phyloP scores from a whole-genome alignment of 805 yeast species.

The Ogataea nitratoaversa region DNA sequence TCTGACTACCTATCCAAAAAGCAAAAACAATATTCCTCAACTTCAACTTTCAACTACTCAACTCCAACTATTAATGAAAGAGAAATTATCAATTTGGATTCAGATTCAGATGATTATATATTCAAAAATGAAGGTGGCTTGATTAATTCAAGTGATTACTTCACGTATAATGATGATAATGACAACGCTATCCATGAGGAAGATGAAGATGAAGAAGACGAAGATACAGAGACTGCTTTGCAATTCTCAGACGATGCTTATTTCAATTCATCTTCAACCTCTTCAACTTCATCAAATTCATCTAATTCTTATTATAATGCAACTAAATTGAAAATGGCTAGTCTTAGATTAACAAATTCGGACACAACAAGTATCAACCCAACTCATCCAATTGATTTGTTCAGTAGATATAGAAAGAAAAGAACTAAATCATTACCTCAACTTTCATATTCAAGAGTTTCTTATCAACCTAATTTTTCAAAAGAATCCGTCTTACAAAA shows the following conservation, averaged over 20 bases:
- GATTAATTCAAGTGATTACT: constrained; percentile 7
- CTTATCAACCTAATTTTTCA: constrained; percentile 32
- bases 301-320: constrained; percentile 9
- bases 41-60: background rate
- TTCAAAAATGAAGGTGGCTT: constrained; percentile 18
- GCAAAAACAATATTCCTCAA: constrained; percentile 17
- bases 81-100: constrained; percentile 36
- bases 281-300: constrained; percentile 15
- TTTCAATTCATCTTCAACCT: constrained; percentile 5
- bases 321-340: constrained; percentile 14
- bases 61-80: constrained; percentile 5
- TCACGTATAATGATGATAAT: constrained; percentile 12
- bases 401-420: constrained; percentile 27
- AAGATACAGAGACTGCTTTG: constrained; percentile 6
- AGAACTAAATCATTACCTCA: constrained; percentile 55
- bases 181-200: constrained; percentile 9
- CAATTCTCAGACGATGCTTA: constrained; percentile 5
- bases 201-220: constrained; percentile 6
- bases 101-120: constrained; percentile 37
- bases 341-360: constrained; percentile 13
- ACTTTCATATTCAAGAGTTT: constrained; percentile 42
- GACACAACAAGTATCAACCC: constrained; percentile 5
- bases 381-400: constrained; percentile 2
- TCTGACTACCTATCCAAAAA: constrained; percentile 25
- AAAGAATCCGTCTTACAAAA: constrained; percentile 34